Conservation (phyloP, 2,329 filamentous ascomycete genomes). For the Monosporascus sp. region DNA sequence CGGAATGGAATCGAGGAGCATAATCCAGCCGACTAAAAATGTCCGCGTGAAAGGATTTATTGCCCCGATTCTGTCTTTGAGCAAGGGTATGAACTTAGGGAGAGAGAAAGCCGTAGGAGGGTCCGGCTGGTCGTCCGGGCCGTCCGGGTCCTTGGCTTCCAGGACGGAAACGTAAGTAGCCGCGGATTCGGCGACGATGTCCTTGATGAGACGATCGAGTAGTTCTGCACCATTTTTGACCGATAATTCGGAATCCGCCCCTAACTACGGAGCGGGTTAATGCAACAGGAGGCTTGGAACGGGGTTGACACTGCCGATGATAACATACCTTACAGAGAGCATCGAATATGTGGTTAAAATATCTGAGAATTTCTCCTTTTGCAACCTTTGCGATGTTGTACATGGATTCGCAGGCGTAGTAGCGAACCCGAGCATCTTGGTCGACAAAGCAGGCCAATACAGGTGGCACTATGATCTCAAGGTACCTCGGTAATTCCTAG, state of each 20-base stretch:
- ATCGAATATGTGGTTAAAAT: conserved; percentile 98
- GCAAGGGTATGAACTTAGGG: conserved; percentile 81
- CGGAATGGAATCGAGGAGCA: conserved; percentile 88
- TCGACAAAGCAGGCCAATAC: conserved; percentile 97
- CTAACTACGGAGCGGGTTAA: conserved; percentile 56
- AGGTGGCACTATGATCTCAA: conserved; percentile 90
- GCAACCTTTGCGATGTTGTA: conserved; percentile 99
- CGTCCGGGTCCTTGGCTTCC: conserved; percentile 45
- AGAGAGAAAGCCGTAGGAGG: conserved; percentile 88
- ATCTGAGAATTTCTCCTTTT: conserved; percentile 93
- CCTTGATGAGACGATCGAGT: conserved; percentile 89
- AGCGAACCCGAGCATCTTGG: conserved; percentile 93
- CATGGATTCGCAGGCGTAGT: conserved; percentile 99
- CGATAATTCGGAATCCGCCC: conserved; percentile 90
- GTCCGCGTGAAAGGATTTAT: conserved; percentile 92
- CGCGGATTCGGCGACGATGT: conserved; percentile 92
- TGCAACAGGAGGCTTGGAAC: conserved; percentile 6
- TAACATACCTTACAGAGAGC: conserved; percentile 80
- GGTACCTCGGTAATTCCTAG: conserved; percentile 85
- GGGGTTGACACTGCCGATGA: background rate
- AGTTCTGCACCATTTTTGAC: conserved; percentile 98
- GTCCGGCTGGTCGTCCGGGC: conserved; percentile 37
- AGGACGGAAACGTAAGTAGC: conserved; percentile 91
- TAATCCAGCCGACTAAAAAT: conserved; percentile 95
- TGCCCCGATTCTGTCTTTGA: conserved; percentile 91